phyloP scores from a whole-genome alignment of 2,329 filamentous ascomycete species.

The Rhinocladiella mackenziei region DNA sequence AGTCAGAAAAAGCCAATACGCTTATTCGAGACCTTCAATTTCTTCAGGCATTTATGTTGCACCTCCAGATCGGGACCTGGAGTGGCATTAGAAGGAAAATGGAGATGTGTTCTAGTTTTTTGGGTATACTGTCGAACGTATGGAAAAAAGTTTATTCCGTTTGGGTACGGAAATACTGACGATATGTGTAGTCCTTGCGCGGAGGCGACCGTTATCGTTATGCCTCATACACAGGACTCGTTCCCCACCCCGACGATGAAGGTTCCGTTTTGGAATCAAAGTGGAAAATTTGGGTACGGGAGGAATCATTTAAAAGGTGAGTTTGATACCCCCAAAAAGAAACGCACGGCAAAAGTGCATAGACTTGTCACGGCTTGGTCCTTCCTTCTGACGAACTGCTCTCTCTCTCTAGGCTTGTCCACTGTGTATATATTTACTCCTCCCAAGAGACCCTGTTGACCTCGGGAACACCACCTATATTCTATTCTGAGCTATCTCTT shows the following conservation, averaged over 20 bases:
- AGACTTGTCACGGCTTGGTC: background rate
- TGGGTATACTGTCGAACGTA: conserved; percentile 2
- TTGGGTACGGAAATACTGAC: background rate
- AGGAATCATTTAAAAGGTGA: conserved; percentile 5
- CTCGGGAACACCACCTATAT: conserved; percentile 1
- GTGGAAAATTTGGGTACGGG: conserved; percentile 5
- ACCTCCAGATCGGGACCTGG: conserved; percentile 4
- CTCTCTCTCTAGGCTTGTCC: conserved; percentile 1
- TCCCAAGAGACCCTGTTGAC: background rate
- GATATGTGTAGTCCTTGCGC: background rate
- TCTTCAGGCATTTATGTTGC: conserved; percentile 3
- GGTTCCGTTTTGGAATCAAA: conserved; percentile 3
- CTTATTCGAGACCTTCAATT: conserved; percentile 3
- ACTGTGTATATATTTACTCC: background rate
- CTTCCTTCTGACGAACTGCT: background rate
- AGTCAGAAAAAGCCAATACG: conserved; percentile 1
- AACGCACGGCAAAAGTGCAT: background rate
- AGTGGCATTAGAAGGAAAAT: conserved; percentile 4
- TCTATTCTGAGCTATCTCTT: conserved; percentile 4
- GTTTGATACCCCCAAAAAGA: too few species aligned
- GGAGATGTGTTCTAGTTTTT: conserved; percentile 7
- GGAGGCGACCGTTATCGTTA: background rate
- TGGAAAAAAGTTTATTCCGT: background rate
- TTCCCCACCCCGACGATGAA: background rate
- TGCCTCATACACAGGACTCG: background rate